Percentiles rank a stretch among this genome's conserved stretches.
Evolutionary conservation across 1,139 yeast species (phyloP).

Genomic region (Taphrina pruni): DNA sequence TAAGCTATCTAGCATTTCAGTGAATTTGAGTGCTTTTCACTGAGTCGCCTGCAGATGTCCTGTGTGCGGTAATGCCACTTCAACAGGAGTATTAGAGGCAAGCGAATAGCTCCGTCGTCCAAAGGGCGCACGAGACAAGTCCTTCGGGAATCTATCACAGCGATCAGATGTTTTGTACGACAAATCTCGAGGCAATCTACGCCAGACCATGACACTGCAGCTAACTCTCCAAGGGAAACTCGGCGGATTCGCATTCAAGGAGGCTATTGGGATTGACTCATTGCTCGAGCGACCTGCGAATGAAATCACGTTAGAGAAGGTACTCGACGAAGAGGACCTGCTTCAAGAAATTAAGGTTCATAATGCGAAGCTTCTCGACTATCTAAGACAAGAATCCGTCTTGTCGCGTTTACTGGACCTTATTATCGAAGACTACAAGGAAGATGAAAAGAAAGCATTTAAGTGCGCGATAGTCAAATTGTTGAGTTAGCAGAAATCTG

Average conservation of each 20-base stretch:
- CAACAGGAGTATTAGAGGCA: not conserved
- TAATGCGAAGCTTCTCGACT: conserved; percentile 80
- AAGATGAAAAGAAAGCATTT: conserved; percentile 54
- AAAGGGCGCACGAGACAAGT: not conserved
- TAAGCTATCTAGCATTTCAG: not conserved
- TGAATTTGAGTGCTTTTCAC: not conserved
- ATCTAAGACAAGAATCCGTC: conserved; percentile 74
- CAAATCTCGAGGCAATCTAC: not conserved
- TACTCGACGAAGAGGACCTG: conserved; percentile 84
- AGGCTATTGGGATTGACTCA: conserved; percentile 59
- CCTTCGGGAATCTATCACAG: not conserved
- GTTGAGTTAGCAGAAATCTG: conserved; percentile 46
- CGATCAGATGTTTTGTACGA: conserved; percentile 22
- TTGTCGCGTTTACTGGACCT: conserved; percentile 69
- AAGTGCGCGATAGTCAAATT: conserved; percentile 49
- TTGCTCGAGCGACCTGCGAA: conserved; percentile 63
- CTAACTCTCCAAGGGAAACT: conserved; percentile 18
- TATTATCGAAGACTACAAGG: conserved; percentile 57
- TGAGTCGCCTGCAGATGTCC: not conserved
- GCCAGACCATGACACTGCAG: too few species aligned
- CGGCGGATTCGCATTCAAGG: conserved; percentile 36
- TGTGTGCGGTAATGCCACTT: conserved; percentile 1
- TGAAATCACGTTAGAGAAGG: conserved; percentile 63
- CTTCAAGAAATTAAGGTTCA: conserved; percentile 83
- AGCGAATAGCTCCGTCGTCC: not conserved